These are phyloP conservation scores for Daldinia childiae DNA, from an alignment of 495 filamentous ascomycete species.

Conservation along the genomic window DNA sequence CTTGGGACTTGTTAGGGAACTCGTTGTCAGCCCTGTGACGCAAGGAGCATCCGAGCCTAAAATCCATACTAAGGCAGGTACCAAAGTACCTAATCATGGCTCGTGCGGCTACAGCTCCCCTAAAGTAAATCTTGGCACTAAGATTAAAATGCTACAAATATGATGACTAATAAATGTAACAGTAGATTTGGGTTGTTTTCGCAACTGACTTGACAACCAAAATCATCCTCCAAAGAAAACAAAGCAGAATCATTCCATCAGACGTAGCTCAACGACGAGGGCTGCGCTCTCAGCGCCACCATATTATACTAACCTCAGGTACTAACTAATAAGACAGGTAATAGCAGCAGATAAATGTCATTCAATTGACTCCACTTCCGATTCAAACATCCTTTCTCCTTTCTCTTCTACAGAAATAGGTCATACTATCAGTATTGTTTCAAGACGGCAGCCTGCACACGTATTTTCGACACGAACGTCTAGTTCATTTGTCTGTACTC, in stretches of 20 bases:
- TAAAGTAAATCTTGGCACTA: background rate
- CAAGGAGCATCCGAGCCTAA: constrained; percentile 16
- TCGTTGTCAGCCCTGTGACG: constrained; percentile 37
- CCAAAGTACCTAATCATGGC: background rate
- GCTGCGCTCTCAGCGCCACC: constrained; percentile 32
- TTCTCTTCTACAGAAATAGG: background rate
- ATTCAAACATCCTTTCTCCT: background rate
- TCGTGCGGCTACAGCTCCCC: constrained; percentile 10
- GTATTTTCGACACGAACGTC: constrained; percentile 22
- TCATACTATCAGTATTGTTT: background rate
- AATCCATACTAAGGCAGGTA: constrained; percentile 26
- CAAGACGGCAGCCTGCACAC: background rate
- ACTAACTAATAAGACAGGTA: constrained; percentile 27
- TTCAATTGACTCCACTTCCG: constrained; percentile 1
- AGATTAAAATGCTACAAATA: background rate
- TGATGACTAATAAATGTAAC: constrained; percentile 26
- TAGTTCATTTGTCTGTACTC: background rate
- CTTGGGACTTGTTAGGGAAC: background rate
- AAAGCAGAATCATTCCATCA: constrained; percentile 31
- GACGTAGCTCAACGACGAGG: constrained; percentile 28
- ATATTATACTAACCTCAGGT: constrained; percentile 37
- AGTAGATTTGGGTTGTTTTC: constrained; percentile 16
- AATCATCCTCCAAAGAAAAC: constrained; percentile 31
- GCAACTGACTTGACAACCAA: constrained; percentile 23
- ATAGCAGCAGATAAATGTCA: constrained; percentile 12